Base-by-base conservation (phyloP, 75 land plant genomes). In the Cupressus sempervirens region DNA sequence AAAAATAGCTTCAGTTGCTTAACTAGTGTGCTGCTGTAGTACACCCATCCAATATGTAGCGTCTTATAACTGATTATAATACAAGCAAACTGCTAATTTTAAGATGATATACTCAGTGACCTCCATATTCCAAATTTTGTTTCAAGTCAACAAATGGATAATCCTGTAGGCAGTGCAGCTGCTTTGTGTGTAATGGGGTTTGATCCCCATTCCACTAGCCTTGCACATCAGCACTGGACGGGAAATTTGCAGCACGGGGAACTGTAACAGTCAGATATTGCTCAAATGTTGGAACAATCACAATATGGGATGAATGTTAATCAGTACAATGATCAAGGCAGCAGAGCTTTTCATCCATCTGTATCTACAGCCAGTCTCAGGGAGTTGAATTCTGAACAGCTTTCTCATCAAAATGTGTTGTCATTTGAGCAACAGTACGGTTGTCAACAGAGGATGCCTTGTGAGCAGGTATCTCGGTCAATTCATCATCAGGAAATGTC, bases 361-460 rank as follows among this genome's bases (percentile, higher is more conserved):
- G 50, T 10, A 48, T 48, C 84, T 10, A 62, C 83, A 32, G 53
- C 67, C 30, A 43, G 36, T 32, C 56, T n/a, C 70, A 18, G 4
- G 85, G 88, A 53, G 89, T 73, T 73, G 62, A 38, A 43, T 20
- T 50, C 68, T 81, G 68, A 40, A 58, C 40, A 79, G 26, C 26
- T 38, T 35, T 18, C 67, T 40, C 75, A 82, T 56, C 75, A 40
- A 32, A 12, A 34, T 45, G 13, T 73, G 50, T 70, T 84, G 18
- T 52, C 43, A 16, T 30, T 12, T 83, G 82, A 54, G 30, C 82
- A 87, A 48, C 84, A 34, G 14, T 90, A 80, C 82, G 87, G 82
- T 8, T 90, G 93, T 80, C 93, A 88, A n/a, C 89, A 88, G 70
- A 86, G 67, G 35, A 38, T 91, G 68, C 91, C 94, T n/a, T 91